Percentiles rank a stretch among this genome's conserved stretches.
Evolutionary conservation across 768 basidiomycete species (phyloP).

Genomic region (Leccinellum albellum): DNA sequence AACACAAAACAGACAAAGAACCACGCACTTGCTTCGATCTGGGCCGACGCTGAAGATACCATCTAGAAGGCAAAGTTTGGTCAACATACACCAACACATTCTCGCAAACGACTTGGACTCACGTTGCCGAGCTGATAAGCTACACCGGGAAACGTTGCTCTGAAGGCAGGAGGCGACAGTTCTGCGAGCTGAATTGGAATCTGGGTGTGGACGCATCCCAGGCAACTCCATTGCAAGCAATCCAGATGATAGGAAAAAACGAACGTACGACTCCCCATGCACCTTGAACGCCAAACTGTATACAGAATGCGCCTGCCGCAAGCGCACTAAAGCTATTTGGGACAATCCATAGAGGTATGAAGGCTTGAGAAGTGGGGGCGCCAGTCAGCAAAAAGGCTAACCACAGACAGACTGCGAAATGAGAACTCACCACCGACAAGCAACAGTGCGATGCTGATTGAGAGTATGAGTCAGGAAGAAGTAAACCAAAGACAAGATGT

Average conservation of each 20-base stretch:
- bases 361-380: constrained; percentile 22
- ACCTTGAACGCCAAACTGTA: constrained; percentile 86
- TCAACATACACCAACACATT: background rate
- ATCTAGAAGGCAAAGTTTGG: constrained; percentile 33
- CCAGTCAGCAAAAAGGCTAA: background rate
- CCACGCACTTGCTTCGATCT: constrained; percentile 35
- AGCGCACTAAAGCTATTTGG: constrained; percentile 65
- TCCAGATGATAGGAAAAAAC: background rate
- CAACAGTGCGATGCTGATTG: constrained; percentile 15
- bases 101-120: background rate
- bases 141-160: constrained; percentile 83
- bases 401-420: constrained; percentile 22
- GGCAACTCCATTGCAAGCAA: background rate
- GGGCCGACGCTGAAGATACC: constrained; percentile 69
- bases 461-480: constrained; percentile 1
- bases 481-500: background rate
- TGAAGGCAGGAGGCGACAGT: constrained; percentile 83
- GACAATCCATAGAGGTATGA: constrained; percentile 82
- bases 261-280: constrained; percentile 80
- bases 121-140: constrained; percentile 81
- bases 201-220: constrained; percentile 17
- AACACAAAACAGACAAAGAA: background rate
- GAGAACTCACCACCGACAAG: constrained; percentile 37
- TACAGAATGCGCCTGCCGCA: constrained; percentile 78
- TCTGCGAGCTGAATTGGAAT: constrained; percentile 80